Evolutionary conservation across 2,329 filamentous ascomycete species (phyloP).

Genomic region (Capronia coronata): DNA sequence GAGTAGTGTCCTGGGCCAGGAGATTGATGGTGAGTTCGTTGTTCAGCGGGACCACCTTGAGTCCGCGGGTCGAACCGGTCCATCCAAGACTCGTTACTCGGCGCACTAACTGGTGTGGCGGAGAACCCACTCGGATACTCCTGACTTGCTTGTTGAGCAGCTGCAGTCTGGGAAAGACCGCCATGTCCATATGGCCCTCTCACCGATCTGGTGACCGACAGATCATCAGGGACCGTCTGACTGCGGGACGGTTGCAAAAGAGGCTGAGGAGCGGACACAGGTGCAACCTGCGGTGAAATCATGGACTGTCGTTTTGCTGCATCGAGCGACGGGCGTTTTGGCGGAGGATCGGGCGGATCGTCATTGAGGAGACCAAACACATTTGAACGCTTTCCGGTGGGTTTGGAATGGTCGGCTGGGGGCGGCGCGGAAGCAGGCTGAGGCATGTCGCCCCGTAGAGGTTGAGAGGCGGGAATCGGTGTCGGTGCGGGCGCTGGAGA

Average conservation of each 20-base stretch:
- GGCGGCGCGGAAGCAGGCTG: constrained; percentile 15
- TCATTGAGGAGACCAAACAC: constrained; percentile 47
- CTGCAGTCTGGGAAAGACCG: constrained; percentile 6
- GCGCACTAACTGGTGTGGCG: constrained; percentile 10
- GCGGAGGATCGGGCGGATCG: constrained; percentile 43
- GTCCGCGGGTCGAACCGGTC: constrained; percentile 25
- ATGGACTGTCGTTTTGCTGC: constrained; percentile 23
- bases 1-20: constrained; percentile 25
- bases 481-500: constrained; percentile 13
- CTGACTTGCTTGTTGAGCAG: constrained; percentile 7
- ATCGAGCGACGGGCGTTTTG: constrained; percentile 42
- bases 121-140: constrained; percentile 17
- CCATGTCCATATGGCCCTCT: constrained; percentile 13
- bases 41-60: constrained; percentile 17
- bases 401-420: constrained; percentile 22
- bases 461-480: constrained; percentile 15
- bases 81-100: constrained; percentile 25
- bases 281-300: constrained; percentile 18
- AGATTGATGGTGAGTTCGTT: constrained; percentile 23
- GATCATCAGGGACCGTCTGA: constrained; percentile 13
- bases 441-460: constrained; percentile 13
- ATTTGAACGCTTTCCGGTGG: constrained; percentile 44
- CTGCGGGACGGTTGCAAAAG: constrained; percentile 7
- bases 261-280: constrained; percentile 2
- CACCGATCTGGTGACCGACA: constrained; percentile 1